Evolutionary conservation across 805 yeast species (phyloP).

Genomic region (Ogataea chonburiensis): DNA sequence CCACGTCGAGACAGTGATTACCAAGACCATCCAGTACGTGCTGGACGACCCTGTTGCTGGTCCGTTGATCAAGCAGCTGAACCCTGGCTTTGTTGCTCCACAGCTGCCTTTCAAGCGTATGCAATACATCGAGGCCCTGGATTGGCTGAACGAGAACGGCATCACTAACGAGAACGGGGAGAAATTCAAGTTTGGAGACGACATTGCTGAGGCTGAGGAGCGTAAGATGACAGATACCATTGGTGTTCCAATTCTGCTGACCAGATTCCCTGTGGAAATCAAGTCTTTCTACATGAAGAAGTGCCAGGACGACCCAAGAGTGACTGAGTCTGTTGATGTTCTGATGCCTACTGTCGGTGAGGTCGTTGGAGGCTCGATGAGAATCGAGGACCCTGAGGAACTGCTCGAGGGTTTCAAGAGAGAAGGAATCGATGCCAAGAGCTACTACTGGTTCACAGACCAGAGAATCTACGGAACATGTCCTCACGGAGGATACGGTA

Average conservation of each 20-base stretch:
- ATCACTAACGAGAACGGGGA: constrained; percentile 94
- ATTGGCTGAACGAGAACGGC: constrained; percentile 95
- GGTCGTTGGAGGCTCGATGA: constrained; percentile 98
- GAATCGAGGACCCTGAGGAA: constrained; percentile 81
- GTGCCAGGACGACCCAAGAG: constrained; percentile 85
- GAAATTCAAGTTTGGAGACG: constrained; percentile 94
- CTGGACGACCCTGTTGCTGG: constrained; percentile 91
- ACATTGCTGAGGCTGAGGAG: constrained; percentile 99
- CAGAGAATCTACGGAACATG: constrained; percentile 95
- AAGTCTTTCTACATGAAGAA: constrained; percentile 98
- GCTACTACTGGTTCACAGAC: constrained; percentile 96
- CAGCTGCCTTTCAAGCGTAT: constrained; percentile 84
- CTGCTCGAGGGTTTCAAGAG: constrained; percentile 87
- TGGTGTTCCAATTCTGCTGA: constrained; percentile 88
- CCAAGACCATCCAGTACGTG: constrained; percentile 68
- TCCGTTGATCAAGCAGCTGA: constrained; percentile 82
- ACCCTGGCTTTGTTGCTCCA: constrained; percentile 89
- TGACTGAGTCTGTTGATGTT: constrained; percentile 97
- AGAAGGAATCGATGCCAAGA: constrained; percentile 77
- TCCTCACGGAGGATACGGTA: constrained; percentile 99
- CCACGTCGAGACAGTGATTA: constrained; percentile 81
- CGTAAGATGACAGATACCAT: constrained; percentile 96
- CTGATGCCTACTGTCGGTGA: constrained; percentile 99
- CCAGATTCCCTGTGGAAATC: constrained; percentile 93
- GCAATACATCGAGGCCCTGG: constrained; percentile 86